These are phyloP conservation scores for Beta macrorhiza DNA, from an alignment of 179 eudicot species.

Conservation along the genomic window DNA sequence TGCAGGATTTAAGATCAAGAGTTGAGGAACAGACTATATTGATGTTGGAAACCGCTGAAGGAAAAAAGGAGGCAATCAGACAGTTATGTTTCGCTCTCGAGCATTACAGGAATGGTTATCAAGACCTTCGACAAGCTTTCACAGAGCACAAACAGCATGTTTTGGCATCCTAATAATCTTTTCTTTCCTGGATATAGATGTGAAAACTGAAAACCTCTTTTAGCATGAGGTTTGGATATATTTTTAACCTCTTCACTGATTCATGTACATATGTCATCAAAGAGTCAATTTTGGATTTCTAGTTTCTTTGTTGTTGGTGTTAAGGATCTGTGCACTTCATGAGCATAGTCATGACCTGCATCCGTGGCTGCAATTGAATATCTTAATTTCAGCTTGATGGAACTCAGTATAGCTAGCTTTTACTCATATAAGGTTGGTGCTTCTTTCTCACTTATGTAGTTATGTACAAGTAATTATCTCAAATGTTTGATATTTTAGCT, in stretches of 20 bases:
- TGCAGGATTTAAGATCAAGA: slow-evolving; percentile 46
- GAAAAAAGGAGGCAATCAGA: slow-evolving; percentile 75
- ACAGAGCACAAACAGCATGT: slow-evolving; percentile 50
- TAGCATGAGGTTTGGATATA: slow-evolving; percentile 8
- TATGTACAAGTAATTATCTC: too few relatives aligned
- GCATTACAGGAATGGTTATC: slow-evolving; percentile 67
- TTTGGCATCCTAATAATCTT: slow-evolving; percentile 37
- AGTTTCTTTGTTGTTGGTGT: background rate
- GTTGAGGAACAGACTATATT: slow-evolving; percentile 46
- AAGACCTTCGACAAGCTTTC: slow-evolving; percentile 58
- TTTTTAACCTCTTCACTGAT: background rate
- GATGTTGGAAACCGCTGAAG: slow-evolving; percentile 67
- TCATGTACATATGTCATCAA: slow-evolving; percentile 17
- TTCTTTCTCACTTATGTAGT: background rate
- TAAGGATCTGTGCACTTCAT: slow-evolving; percentile 1
- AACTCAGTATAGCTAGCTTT: slow-evolving; percentile 4
- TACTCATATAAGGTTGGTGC: slow-evolving; percentile 7
- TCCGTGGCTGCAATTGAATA: background rate
- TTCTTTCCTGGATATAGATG: background rate
- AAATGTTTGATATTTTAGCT: background rate
- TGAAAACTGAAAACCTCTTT: background rate
- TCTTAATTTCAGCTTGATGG: slow-evolving; percentile 3
- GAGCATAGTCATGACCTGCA: background rate
- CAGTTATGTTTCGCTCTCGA: slow-evolving; percentile 84
- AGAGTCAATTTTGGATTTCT: background rate